These are phyloP conservation scores for Phaseolus lunatus DNA, from an alignment of 306 rosid genomes.

Conservation along the genomic window DNA sequence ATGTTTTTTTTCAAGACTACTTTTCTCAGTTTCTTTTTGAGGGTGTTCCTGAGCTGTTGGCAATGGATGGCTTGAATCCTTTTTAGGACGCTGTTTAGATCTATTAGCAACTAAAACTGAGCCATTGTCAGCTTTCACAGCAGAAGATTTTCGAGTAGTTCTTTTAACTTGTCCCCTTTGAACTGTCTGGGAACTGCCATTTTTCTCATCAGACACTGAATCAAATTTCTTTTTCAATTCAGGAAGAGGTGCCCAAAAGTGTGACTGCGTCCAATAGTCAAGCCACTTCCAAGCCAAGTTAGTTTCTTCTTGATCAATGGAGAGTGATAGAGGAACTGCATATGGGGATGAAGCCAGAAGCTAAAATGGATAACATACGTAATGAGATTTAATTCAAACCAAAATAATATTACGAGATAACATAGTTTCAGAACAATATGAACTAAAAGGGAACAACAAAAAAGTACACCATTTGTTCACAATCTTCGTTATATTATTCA, in stretches of 20 bases:
- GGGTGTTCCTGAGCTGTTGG: slow-evolving; percentile 52
- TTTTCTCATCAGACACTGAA: slow-evolving; percentile 41
- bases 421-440: slow-evolving; percentile 29
- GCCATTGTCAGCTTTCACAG: slow-evolving; percentile 43
- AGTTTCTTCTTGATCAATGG: slow-evolving; percentile 49
- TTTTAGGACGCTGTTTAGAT: slow-evolving; percentile 48
- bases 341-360: slow-evolving; percentile 58
- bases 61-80: slow-evolving; percentile 41
- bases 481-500: slow-evolving; percentile 18
- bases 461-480: not conserved
- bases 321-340: slow-evolving; percentile 50
- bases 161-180: slow-evolving; percentile 52
- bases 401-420: slow-evolving; percentile 13
- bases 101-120: slow-evolving; percentile 46
- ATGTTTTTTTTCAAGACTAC: slow-evolving; percentile 44
- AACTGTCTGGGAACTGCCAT: slow-evolving; percentile 39
- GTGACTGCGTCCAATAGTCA: slow-evolving; percentile 60
- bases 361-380: slow-evolving; percentile 44
- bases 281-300: slow-evolving; percentile 57
- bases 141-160: slow-evolving; percentile 48
- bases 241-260: slow-evolving; percentile 60
- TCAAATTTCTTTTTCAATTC: slow-evolving; percentile 36
- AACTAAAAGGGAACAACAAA: slow-evolving; percentile 6
- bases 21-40: slow-evolving; percentile 53
- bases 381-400: slow-evolving; percentile 34